Evolutionary conservation across 345 rosid species (phyloP), one percentile per base, ranked within the genome.

Genomic region (Nephelium lappaceum): DNA sequence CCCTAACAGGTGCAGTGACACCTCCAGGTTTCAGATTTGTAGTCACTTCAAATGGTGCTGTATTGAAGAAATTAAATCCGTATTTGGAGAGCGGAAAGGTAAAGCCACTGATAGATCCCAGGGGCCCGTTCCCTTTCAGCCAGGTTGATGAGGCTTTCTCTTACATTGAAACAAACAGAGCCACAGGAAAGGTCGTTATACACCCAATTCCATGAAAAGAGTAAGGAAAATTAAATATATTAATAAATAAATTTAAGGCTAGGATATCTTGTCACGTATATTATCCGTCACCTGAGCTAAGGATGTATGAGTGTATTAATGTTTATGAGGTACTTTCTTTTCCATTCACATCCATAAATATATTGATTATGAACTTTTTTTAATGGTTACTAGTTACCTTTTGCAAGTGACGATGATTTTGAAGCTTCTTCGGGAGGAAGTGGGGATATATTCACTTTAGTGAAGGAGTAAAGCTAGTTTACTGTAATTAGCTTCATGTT

Each of bases 1-100:
- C 94, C 64, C 80, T 95, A 71, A 95, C 99, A 0, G 99, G 99
- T 6, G 97, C 98, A 0, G 98, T 92, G 2, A 91, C 94, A 1
- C 93, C 98, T 0, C 97, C 97, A 64, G 97, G 98, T 53, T 95
- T 93, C 69, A 83, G 98, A 87, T 95, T 95, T 67, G 99, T 93
- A 36, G 98, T 95, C 67, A 93, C 98, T 38, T 92, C 97, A 76
- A 84, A 88, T 5, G 95, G 98, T 11, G 94, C 79, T 2, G 91
- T 90, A 53, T 79, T 95, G 79, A 95, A 92, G 92, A 92, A 93
- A 83, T 81, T 95, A 9, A 92, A 95, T n/a, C 90, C 95, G 7
- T 95, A 88, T 73, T 70, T 95, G 25, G 97, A 95, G 78, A 91
- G 91, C 71, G 97, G 97, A 69, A 89, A 92, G 79, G 89, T 93